Conservation (phyloP, 805 yeast species). For the Metschnikowia bowlesiae region DNA sequence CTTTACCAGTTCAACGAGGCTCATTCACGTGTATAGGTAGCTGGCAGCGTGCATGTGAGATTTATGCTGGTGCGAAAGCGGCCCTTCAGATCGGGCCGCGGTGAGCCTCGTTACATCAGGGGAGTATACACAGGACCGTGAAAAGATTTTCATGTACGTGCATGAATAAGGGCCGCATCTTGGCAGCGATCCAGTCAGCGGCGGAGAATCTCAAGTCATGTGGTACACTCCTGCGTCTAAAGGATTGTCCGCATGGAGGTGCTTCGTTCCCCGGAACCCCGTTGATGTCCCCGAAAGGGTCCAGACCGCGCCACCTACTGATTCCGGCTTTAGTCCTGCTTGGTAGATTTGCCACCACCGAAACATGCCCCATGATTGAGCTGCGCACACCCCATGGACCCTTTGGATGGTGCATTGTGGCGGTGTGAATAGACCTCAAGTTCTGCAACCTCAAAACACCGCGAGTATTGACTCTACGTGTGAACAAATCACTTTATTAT, state of each 20-base stretch:
- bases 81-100: background rate
- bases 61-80: background rate
- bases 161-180: background rate
- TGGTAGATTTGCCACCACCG: background rate
- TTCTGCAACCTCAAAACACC: too few relatives aligned
- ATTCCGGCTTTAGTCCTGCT: background rate
- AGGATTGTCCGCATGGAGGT: background rate
- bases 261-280: background rate
- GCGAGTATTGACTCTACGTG: too few relatives aligned
- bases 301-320: background rate
- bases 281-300: background rate
- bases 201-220: background rate
- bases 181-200: background rate
- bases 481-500: too few relatives aligned
- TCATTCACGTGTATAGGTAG: slow-evolving; percentile 5
- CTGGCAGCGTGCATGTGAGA: background rate
- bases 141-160: slow-evolving; percentile 1
- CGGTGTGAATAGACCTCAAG: background rate
- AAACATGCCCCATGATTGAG: background rate
- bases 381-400: background rate
- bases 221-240: background rate
- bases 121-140: background rate
- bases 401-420: background rate
- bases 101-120: background rate
- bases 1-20: slow-evolving; percentile 30